Conservation (phyloP, 495 filamentous ascomycete genomes). For the Neurospora sp. region DNA sequence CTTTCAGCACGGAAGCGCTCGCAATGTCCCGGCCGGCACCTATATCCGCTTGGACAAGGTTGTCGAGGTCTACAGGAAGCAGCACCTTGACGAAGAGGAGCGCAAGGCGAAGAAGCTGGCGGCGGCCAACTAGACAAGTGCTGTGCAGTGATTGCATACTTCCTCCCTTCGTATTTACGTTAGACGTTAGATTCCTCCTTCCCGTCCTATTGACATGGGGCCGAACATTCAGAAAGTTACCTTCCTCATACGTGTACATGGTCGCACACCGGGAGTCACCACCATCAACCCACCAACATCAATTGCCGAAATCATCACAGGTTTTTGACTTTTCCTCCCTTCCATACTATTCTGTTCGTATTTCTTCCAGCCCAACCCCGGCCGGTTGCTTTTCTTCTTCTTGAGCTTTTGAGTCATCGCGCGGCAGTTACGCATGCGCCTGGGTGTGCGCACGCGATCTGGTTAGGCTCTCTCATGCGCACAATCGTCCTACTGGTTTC, state of each 20-base stretch:
- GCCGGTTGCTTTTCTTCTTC: neutral
- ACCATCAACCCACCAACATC: conserved; percentile 1
- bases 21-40: conserved; percentile 37
- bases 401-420: neutral
- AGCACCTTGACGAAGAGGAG: conserved; percentile 36
- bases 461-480: neutral
- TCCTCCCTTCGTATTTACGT: neutral
- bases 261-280: conserved; percentile 10
- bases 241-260: conserved; percentile 15
- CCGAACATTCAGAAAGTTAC: neutral
- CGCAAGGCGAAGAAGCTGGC: conserved; percentile 34
- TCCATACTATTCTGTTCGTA: neutral
- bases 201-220: neutral
- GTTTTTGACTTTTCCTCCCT: neutral
- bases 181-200: neutral
- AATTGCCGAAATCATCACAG: neutral
- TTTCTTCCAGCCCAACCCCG: neutral
- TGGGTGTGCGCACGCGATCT: conserved; percentile 2
- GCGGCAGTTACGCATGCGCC: neutral
- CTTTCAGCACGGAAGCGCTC: conserved; percentile 30
- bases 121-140: conserved; percentile 13
- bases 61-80: conserved; percentile 36
- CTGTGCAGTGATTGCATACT: neutral
- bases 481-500: neutral
- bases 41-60: conserved; percentile 33